Evolutionary conservation across 768 basidiomycete species (phyloP).

Genomic region (Mycena floridula): DNA sequence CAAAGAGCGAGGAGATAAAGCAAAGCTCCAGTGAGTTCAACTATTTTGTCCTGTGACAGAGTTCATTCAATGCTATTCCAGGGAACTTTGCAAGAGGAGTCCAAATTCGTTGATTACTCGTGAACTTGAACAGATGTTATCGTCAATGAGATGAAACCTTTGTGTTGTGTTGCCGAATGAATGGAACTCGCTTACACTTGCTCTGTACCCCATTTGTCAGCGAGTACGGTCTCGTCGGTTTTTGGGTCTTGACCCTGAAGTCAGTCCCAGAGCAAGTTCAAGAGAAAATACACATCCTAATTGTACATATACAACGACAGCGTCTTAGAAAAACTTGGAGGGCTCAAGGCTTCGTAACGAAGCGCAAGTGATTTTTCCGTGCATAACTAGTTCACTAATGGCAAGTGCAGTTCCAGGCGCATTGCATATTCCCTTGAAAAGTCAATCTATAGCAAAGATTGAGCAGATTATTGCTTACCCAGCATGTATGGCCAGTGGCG

Average conservation of each 20-base stretch:
- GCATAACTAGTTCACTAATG: slow-evolving; percentile 65
- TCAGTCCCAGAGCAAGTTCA: too few relatives aligned
- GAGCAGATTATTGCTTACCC: slow-evolving; percentile 40
- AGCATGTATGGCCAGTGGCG: slow-evolving; percentile 76
- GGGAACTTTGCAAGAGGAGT: slow-evolving; percentile 64
- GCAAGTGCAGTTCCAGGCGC: slow-evolving; percentile 79
- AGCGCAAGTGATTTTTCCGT: slow-evolving; percentile 55
- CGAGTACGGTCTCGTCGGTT: too few relatives aligned
- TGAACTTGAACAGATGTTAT: slow-evolving; percentile 63
- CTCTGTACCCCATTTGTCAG: too few relatives aligned
- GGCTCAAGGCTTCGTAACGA: slow-evolving; percentile 44
- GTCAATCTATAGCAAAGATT: background rate
- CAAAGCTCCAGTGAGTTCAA: slow-evolving; percentile 70
- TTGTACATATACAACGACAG: too few relatives aligned
- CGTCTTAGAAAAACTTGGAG: slow-evolving; percentile 25
- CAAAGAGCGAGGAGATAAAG: slow-evolving; percentile 83
- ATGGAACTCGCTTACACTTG: too few relatives aligned
- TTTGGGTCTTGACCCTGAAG: too few relatives aligned
- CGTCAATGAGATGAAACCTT: slow-evolving; percentile 71
- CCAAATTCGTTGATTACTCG: slow-evolving; percentile 78
- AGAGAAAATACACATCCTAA: too few relatives aligned
- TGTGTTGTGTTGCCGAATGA: too few relatives aligned
- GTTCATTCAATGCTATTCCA: slow-evolving; percentile 19
- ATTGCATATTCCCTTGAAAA: slow-evolving; percentile 64
- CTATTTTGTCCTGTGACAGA: background rate